A percentile compares a stretch with the other conserved stretches of the same genome.
These are phyloP conservation scores for Colletotrichum agaves DNA, from an alignment of 2,329 filamentous ascomycete species.

Conservation along the genomic window DNA sequence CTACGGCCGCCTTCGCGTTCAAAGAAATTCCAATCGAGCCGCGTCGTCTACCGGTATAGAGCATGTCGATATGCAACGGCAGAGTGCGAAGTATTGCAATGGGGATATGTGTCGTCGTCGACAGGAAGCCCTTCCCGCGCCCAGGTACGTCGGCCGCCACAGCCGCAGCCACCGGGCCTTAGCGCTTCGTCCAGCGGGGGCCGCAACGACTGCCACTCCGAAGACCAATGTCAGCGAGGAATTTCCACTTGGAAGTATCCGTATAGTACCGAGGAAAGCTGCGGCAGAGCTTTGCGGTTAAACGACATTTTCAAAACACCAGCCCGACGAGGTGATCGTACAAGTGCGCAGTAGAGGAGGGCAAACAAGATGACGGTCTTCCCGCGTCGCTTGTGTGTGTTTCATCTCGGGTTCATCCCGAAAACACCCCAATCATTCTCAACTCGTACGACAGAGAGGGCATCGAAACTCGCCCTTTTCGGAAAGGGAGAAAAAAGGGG, in stretches of 20 bases:
- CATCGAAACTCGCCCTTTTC: not conserved
- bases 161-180: not conserved
- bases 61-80: too few species aligned
- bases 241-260: not conserved
- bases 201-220: not conserved
- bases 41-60: too few species aligned
- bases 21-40: not conserved
- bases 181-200: conserved; percentile 1
- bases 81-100: too few species aligned
- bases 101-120: too few species aligned
- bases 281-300: conserved; percentile 13
- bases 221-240: not conserved
- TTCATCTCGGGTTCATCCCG: not conserved
- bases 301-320: not conserved
- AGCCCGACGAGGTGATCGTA: not conserved
- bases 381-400: not conserved
- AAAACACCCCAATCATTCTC: not conserved
- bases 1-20: not conserved
- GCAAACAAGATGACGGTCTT: not conserved
- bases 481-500: not conserved
- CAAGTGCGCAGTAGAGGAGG: not conserved
- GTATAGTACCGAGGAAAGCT: not conserved
- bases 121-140: conserved; percentile 11
- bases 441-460: not conserved
- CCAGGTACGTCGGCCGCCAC: not conserved